Evolutionary conservation across 1,284 basidiomycete species (phyloP).

Genomic region (Heterobasidion parviporum): DNA sequence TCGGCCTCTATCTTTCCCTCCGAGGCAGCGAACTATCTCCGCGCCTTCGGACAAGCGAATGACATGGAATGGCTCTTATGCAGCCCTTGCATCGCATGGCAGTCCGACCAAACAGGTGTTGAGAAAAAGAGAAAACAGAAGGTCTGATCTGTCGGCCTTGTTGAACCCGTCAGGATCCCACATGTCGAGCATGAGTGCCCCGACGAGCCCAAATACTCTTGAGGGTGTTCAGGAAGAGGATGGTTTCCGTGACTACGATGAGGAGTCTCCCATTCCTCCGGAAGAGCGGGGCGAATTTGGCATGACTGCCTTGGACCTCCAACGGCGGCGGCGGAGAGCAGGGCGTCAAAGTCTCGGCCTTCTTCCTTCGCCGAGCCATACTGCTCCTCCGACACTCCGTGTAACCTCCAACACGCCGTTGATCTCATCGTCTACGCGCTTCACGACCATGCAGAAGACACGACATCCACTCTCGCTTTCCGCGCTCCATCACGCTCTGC

Average conservation of each 20-base stretch:
- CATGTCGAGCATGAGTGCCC: constrained; percentile 31
- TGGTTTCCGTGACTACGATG: constrained; percentile 12
- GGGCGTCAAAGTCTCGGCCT: constrained; percentile 23
- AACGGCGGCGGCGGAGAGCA: constrained; percentile 41
- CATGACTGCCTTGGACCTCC: constrained; percentile 48
- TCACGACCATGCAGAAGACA: constrained; percentile 50
- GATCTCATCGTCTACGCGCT: constrained; percentile 25
- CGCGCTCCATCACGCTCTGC: constrained; percentile 49
- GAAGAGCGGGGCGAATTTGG: constrained; percentile 38
- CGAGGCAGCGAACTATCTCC: constrained; percentile 16
- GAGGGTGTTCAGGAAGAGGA: constrained; percentile 34
- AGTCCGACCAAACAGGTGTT: constrained; percentile 34
- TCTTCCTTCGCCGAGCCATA: constrained; percentile 18
- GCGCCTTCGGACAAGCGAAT: constrained; percentile 42
- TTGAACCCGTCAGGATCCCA: constrained; percentile 21
- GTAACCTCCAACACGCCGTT: constrained; percentile 13
- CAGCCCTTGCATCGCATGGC: constrained; percentile 35
- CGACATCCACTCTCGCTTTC: constrained; percentile 57
- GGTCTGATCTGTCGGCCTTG: constrained; percentile 44
- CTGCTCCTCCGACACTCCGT: constrained; percentile 7
- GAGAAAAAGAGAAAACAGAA: constrained; percentile 39
- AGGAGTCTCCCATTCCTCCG: constrained; percentile 4
- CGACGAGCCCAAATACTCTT: constrained; percentile 28
- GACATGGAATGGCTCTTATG: constrained; percentile 67
- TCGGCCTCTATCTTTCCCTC: constrained; percentile 27